Conservation (phyloP, 805 yeast genomes). For the Lipomyces japonicus region DNA sequence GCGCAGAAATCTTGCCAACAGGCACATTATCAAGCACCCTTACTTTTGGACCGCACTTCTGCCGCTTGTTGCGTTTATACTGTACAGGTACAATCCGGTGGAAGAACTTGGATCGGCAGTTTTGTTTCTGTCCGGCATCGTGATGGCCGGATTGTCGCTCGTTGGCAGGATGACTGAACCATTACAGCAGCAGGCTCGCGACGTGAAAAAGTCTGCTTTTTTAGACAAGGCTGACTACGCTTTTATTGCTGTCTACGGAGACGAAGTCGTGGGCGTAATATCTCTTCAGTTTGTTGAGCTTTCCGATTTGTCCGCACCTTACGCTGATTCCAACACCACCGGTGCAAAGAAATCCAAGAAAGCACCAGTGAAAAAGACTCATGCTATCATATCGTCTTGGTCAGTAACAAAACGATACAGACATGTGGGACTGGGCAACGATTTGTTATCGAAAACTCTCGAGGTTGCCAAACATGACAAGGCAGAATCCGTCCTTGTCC, state of each 20-base stretch:
- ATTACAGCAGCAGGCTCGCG: slow-evolving; percentile 11
- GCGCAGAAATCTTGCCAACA: slow-evolving; percentile 23
- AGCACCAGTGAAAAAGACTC: neutral
- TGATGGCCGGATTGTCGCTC: slow-evolving; percentile 26
- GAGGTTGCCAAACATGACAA: slow-evolving; percentile 13
- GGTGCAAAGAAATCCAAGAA: neutral
- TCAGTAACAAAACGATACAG: slow-evolving; percentile 27
- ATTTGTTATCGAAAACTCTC: slow-evolving; percentile 17
- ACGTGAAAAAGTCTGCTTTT: slow-evolving; percentile 13
- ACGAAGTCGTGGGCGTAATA: slow-evolving; percentile 13
- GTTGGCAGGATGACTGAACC: slow-evolving; percentile 25
- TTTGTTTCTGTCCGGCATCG: slow-evolving; percentile 15
- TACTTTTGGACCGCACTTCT: slow-evolving; percentile 13
- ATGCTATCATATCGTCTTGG: slow-evolving; percentile 29
- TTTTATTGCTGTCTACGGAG: slow-evolving; percentile 20
- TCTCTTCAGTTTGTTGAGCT: slow-evolving; percentile 21
- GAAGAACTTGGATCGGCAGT: slow-evolving; percentile 19
- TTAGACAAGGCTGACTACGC: slow-evolving; percentile 18
- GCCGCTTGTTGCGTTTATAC: slow-evolving; percentile 18
- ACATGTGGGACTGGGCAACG: slow-evolving; percentile 29
- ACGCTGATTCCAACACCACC: neutral
- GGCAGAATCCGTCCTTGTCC: slow-evolving; percentile 10
- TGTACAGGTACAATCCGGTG: slow-evolving; percentile 7
- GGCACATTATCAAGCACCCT: slow-evolving; percentile 17
- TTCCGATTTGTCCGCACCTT: slow-evolving; percentile 7